A percentile compares a stretch with the other conserved stretches of the same genome.
These are phyloP conservation scores for Blastobotrys illinoisensis DNA, from an alignment of 1,139 yeast species.

Conservation along the genomic window DNA sequence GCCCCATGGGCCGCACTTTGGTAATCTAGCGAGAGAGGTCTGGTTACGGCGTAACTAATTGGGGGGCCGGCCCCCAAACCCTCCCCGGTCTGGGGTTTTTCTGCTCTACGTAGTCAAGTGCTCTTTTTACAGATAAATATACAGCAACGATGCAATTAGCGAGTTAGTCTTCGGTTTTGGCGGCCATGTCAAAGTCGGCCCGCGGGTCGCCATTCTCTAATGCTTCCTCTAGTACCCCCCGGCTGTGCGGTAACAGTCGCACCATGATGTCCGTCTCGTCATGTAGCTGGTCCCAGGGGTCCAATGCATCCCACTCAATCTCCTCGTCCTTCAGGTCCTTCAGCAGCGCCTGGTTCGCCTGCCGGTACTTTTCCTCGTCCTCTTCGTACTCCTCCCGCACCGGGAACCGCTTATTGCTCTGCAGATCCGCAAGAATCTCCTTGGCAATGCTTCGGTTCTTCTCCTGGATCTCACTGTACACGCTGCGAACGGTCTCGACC, in stretches of 20 bases:
- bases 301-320: conserved; percentile 26
- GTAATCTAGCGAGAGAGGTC: no score
- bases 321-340: conserved; percentile 14
- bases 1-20: no score
- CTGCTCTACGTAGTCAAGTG: no score
- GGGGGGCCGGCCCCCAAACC: background rate
- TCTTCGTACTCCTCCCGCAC: conserved; percentile 8
- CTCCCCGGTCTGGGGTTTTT: no score
- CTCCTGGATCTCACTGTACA: conserved; percentile 19
- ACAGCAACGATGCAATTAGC: background rate
- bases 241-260: conserved; percentile 25
- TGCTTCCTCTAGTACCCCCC: conserved; percentile 13
- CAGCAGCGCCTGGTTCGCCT: conserved; percentile 8
- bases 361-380: conserved; percentile 11
- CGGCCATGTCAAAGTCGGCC: background rate
- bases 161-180: background rate
- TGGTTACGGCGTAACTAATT: no score
- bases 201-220: background rate
- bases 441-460: conserved; percentile 20
- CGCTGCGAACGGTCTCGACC: background rate
- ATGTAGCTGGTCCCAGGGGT: conserved; percentile 25
- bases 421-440: conserved; percentile 20
- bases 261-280: conserved; percentile 26
- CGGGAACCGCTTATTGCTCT: conserved; percentile 12
- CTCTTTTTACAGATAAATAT: background rate